phyloP scores from a whole-genome alignment of 768 basidiomycete species.

The Tephrocybe rancida region DNA sequence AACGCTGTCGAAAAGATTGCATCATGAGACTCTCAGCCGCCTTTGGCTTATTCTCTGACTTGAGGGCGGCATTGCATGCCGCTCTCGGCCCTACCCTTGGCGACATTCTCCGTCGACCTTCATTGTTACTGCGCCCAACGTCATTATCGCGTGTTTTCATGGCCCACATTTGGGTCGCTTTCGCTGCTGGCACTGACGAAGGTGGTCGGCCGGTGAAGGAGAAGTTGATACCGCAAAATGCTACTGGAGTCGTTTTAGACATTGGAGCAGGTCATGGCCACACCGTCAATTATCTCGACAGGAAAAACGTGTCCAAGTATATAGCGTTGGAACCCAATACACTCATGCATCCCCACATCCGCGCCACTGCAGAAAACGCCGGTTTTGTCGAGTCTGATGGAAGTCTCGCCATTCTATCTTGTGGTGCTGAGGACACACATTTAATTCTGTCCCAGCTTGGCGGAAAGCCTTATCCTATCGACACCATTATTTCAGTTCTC shows the following conservation, averaged over 20 bases:
- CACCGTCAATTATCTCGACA: conserved; percentile 60
- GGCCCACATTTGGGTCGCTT: conserved; percentile 53
- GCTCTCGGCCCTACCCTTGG: conserved; percentile 48
- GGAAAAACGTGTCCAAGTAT: conserved; percentile 57
- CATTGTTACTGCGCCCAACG: conserved; percentile 31
- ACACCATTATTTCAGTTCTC: conserved; percentile 67
- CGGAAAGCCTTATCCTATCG: conserved; percentile 33
- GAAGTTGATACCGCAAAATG: conserved; percentile 40
- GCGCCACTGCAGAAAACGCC: conserved; percentile 44
- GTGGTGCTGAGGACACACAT: conserved; percentile 61
- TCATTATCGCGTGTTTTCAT: conserved; percentile 56
- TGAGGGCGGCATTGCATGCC: conserved; percentile 37
- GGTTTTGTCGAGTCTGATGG: conserved; percentile 48
- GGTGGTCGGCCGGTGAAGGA: conserved; percentile 41
- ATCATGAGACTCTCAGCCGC: conserved; percentile 49
- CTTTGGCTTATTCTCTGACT: conserved; percentile 42
- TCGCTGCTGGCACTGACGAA: conserved; percentile 49
- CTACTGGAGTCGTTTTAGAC: conserved; percentile 65
- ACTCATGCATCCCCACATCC: conserved; percentile 62
- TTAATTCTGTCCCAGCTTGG: conserved; percentile 42
- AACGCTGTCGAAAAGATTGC: too few species aligned
- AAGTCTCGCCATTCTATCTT: conserved; percentile 58
- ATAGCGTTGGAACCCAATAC: conserved; percentile 74
- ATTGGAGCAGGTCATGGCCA: conserved; percentile 53
- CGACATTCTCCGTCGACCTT: conserved; percentile 40